Base-by-base conservation (phyloP, 2,329 filamentous ascomycete species). In the Colletotrichum paranaense region DNA sequence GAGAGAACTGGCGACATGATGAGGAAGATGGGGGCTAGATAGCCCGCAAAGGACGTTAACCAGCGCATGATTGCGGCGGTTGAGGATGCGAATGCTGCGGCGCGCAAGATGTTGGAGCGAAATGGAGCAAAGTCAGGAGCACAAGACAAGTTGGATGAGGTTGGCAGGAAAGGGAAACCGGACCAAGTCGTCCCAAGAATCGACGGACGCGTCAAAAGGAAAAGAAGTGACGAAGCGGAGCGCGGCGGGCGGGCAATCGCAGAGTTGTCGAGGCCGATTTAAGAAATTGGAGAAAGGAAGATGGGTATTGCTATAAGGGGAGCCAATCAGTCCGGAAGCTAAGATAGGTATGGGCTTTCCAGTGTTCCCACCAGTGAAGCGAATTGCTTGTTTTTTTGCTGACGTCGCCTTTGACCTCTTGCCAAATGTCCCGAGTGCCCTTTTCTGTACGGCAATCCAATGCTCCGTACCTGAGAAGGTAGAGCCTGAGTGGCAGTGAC, bases 1-100 rank as follows among this genome's bases (percentile, higher is more conserved):
- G 90, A 92, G 53, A 92, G 83, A 58, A 93, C 84, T 22, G 91
- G 91, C 77, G 91, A 92, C 76, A 90, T 76, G 77, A 92, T 85
- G 74, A 93, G 86, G 79, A 92, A 92, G 68, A 91, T 81, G 26
- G 91, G 91, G 80, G 91, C 90, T 74, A 90, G 81, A 78, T 87
- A 87, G 84, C 87, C 88, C 80, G 89, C 86, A 74, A 90, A 68
- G 32, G 68, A 68, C 64, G 64, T 73, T 56, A 73, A 65, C 72
- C 68, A 73, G 56, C 62, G 46, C 71, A 63, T 74, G 52, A 53
- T 66, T 46, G 30, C 52, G 70, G 49, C 28, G 11, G 60, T 30
- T 26, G 19, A n/a, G 26, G 38, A 26, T 38, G 12, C 55, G 28
- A 38, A 55, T 19, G 19, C 62, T 58, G 69, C 30, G 32, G 38